These are phyloP conservation scores for Yamadazyma sp. DNA, from an alignment of 1,139 yeast genomes.

Conservation along the genomic window DNA sequence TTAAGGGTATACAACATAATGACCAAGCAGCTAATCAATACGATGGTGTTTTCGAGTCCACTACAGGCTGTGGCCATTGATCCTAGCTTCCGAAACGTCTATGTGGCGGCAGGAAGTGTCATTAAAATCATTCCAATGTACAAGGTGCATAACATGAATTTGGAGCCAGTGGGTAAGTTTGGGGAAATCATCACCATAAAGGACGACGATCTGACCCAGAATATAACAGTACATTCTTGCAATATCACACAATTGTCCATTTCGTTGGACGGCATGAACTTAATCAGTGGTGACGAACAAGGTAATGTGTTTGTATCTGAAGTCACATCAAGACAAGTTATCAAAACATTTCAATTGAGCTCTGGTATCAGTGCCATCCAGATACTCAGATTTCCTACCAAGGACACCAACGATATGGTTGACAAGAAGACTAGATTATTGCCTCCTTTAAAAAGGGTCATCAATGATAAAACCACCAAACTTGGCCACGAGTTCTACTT, in stretches of 20 bases:
- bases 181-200: constrained; percentile 51
- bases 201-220: constrained; percentile 22
- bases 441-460: constrained; percentile 62
- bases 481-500: constrained; percentile 4
- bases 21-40: constrained; percentile 52
- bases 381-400: constrained; percentile 19
- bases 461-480: constrained; percentile 36
- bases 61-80: constrained; percentile 67
- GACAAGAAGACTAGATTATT: constrained; percentile 44
- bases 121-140: constrained; percentile 61
- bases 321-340: constrained; percentile 72
- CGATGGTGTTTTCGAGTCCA: constrained; percentile 65
- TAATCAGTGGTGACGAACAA: constrained; percentile 70
- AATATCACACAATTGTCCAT: constrained; percentile 53
- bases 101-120: constrained; percentile 68
- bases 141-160: constrained; percentile 36
- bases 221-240: constrained; percentile 59
- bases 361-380: constrained; percentile 33
- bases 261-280: constrained; percentile 72
- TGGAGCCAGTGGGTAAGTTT: constrained; percentile 58
- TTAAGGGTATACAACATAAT: constrained; percentile 61
- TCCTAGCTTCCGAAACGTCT: constrained; percentile 76
- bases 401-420: constrained; percentile 13
- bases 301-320: constrained; percentile 76
- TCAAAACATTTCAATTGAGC: constrained; percentile 60